Conservation (phyloP, 2,329 filamentous ascomycete genomes). For the Rosellinia necatrix region DNA sequence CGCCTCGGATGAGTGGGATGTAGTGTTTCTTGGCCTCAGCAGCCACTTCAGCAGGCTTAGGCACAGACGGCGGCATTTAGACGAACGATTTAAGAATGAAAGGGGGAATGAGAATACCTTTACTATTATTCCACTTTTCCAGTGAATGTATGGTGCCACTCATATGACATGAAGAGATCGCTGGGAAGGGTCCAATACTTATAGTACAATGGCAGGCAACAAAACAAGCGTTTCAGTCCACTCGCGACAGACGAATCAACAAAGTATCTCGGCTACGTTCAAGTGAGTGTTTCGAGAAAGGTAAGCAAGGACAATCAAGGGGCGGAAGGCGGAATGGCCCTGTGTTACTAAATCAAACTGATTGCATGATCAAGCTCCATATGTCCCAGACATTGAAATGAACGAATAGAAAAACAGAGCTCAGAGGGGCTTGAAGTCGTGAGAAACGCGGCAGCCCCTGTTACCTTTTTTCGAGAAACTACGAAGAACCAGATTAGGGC, state of each 20-base stretch:
- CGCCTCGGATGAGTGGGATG: constrained; percentile 66
- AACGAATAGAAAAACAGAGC: constrained; percentile 33
- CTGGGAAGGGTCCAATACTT: constrained; percentile 16
- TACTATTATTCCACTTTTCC: not conserved
- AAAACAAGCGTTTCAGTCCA: constrained; percentile 10
- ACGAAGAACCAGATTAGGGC: constrained; percentile 34
- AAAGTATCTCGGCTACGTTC: constrained; percentile 27
- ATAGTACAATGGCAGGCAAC: constrained; percentile 14
- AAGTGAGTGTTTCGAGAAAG: constrained; percentile 22
- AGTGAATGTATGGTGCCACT: not conserved
- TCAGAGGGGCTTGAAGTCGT: constrained; percentile 24
- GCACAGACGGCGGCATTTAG: constrained; percentile 60
- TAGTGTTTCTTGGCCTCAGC: constrained; percentile 73
- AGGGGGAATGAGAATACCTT: constrained; percentile 23
- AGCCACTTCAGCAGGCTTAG: constrained; percentile 71
- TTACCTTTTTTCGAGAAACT: constrained; percentile 32
- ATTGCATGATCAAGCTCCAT: constrained; percentile 38
- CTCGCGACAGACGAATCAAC: constrained; percentile 21
- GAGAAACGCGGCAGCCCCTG: constrained; percentile 29
- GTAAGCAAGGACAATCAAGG: constrained; percentile 19
- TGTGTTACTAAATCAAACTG: constrained; percentile 38
- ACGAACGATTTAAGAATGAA: not conserved
- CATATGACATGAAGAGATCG: constrained; percentile 1
- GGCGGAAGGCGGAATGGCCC: constrained; percentile 29
- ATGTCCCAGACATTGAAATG: constrained; percentile 43